These are phyloP conservation scores for Ogataea populi-albae DNA, from an alignment of 805 yeast genomes.

Conservation along the genomic window DNA sequence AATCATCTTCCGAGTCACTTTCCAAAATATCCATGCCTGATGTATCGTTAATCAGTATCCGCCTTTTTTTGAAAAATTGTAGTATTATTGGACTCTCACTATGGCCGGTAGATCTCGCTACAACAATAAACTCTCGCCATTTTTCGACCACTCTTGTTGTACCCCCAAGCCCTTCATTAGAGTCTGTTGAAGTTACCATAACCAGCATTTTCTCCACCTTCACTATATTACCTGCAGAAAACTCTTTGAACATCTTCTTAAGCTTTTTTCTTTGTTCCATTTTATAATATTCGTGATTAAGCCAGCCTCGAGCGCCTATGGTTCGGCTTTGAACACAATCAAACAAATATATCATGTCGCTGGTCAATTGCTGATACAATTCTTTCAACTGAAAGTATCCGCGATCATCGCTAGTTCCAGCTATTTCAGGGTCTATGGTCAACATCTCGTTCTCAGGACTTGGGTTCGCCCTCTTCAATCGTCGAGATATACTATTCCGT, in stretches of 20 bases:
- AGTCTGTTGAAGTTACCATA: conserved; percentile 39
- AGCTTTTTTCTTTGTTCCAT: conserved; percentile 22
- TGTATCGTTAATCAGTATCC: conserved; percentile 29
- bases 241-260: conserved; percentile 31
- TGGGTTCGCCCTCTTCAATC: conserved; percentile 9
- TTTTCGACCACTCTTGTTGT: conserved; percentile 60
- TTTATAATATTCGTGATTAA: conserved; percentile 15
- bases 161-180: conserved; percentile 31
- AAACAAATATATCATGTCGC: conserved; percentile 16
- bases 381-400: conserved; percentile 12
- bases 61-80: conserved; percentile 56
- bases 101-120: conserved; percentile 61
- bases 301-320: conserved; percentile 20
- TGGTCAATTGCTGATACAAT: conserved; percentile 16
- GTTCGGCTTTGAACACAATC: conserved; percentile 25
- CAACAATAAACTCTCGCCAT: conserved; percentile 79
- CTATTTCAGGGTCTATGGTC: not conserved
- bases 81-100: conserved; percentile 50
- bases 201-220: conserved; percentile 69
- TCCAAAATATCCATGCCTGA: conserved; percentile 9
- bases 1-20: conserved; percentile 9
- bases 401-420: not conserved
- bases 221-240: conserved; percentile 58
- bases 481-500: not conserved
- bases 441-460: conserved; percentile 6